Base-by-base conservation (phyloP, 2,329 filamentous ascomycete genomes). In the Neofusicoccum kwambonambiense region DNA sequence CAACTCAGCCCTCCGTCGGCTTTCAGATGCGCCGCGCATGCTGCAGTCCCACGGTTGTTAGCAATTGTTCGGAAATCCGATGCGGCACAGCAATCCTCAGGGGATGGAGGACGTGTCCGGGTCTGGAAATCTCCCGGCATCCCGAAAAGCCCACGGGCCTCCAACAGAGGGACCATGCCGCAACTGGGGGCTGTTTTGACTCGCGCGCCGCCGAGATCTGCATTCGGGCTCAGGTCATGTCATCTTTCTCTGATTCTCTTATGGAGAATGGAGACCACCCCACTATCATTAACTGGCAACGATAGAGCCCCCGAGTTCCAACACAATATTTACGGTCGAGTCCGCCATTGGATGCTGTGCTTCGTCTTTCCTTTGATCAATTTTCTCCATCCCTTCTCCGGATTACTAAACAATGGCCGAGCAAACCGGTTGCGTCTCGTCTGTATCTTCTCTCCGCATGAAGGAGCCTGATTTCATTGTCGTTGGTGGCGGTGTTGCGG, bases 401-500 rank as follows among this genome's bases (percentile, higher is more conserved):
- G 6, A 34, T 1, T 35, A 51, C 45, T 6, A n/a, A 8, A 44
- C 27, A 11, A 57, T 57, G 52, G 37, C 17, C 15, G 52, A 37
- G 12, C 31, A 31, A 57, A 22, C 37, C 13, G 39, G 52, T 12
- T 57, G 52, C n/a, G 22, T 57, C 15, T 42, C 52, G 44, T 57
- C 52, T 27, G 12, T 57, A 1, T 35, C 35, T 1, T 42, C 52
- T 11, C 39, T 57, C 3, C 35, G 52, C 8, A 57, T 13, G 11
- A 57, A 57, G 37, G 37, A 57, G 39, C 37, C 37, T 7, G 52
- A 42, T 75, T 65, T 47, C 37, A 47, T 65, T 17, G 37, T 69
- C 4, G 60, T 68, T 19, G 68, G 68, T 15, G 68, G 68, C 31
- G 68, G 68, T 17, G 60, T 65, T 17, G 65, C 67, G 9, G 67